These are phyloP conservation scores for Ceratocystis papillata DNA, from an alignment of 2,329 filamentous ascomycete species.

Conservation along the genomic window DNA sequence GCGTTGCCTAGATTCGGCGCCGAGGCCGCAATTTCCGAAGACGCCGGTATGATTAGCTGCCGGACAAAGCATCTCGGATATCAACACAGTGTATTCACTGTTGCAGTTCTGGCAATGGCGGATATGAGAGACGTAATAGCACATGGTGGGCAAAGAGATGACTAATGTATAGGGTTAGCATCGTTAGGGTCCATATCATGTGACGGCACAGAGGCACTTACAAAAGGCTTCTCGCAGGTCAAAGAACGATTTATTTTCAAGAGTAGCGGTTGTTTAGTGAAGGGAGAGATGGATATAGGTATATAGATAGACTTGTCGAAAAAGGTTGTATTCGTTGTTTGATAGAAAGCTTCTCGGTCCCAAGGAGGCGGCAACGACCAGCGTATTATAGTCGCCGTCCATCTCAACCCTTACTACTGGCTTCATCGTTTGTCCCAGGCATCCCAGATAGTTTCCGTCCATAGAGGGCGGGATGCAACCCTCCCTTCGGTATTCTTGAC, in stretches of 20 bases:
- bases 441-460: no score
- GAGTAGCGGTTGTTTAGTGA: not conserved
- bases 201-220: not conserved
- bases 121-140: constrained; percentile 33
- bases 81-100: constrained; percentile 32
- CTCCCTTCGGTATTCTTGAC: not conserved
- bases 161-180: constrained; percentile 16
- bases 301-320: not conserved
- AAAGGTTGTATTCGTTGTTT: not conserved
- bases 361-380: not conserved
- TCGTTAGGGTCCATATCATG: constrained; percentile 31
- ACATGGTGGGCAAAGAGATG: constrained; percentile 30
- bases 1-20: constrained; percentile 29
- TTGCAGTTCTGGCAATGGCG: constrained; percentile 32
- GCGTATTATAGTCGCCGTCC: not conserved
- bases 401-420: not conserved
- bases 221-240: not conserved
- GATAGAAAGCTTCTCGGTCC: not conserved
- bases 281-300: not conserved
- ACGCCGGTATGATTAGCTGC: constrained; percentile 29
- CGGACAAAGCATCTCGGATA: constrained; percentile 32
- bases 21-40: constrained; percentile 34
- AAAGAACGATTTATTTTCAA: no score
- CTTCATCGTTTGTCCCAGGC: not conserved
- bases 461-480: not conserved